Conservation (phyloP, 805 yeast species). For the Cyberlindnera meyerae region DNA sequence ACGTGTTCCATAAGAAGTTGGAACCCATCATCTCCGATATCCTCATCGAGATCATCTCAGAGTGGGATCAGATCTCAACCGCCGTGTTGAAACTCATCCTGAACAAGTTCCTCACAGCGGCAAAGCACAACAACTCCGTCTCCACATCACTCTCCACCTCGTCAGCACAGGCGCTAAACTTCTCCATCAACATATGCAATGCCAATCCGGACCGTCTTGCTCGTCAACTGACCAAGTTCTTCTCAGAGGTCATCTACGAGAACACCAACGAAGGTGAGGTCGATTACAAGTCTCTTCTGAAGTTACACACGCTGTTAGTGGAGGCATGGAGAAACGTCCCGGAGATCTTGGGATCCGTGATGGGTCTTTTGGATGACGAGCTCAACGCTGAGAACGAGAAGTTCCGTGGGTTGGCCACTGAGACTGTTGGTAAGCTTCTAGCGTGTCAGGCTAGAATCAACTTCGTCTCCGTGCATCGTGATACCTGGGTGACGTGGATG, state of each 20-base stretch:
- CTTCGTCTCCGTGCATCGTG: constrained; percentile 52
- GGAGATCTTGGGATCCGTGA: constrained; percentile 62
- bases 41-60: constrained; percentile 70
- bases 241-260: constrained; percentile 67
- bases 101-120: constrained; percentile 47
- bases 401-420: constrained; percentile 64
- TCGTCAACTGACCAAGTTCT: constrained; percentile 69
- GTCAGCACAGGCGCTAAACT: constrained; percentile 49
- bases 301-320: constrained; percentile 57
- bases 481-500: constrained; percentile 67
- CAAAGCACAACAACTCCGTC: constrained; percentile 12
- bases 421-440: constrained; percentile 65
- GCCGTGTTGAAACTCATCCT: constrained; percentile 58
- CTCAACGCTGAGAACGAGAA: constrained; percentile 63
- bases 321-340: constrained; percentile 79
- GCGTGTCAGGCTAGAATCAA: constrained; percentile 45
- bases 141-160: constrained; percentile 16
- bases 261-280: constrained; percentile 24
- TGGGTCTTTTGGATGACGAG: constrained; percentile 79
- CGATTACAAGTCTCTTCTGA: constrained; percentile 41
- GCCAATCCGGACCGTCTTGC: constrained; percentile 69
- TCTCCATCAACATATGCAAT: constrained; percentile 64
- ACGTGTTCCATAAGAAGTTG: constrained; percentile 45
- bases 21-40: constrained; percentile 65
- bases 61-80: constrained; percentile 59